Evolutionary conservation across 139 green algal genomes (phyloP), one percentile per base, ranked within the genome.

Genomic region (Asterochloris sp.): DNA sequence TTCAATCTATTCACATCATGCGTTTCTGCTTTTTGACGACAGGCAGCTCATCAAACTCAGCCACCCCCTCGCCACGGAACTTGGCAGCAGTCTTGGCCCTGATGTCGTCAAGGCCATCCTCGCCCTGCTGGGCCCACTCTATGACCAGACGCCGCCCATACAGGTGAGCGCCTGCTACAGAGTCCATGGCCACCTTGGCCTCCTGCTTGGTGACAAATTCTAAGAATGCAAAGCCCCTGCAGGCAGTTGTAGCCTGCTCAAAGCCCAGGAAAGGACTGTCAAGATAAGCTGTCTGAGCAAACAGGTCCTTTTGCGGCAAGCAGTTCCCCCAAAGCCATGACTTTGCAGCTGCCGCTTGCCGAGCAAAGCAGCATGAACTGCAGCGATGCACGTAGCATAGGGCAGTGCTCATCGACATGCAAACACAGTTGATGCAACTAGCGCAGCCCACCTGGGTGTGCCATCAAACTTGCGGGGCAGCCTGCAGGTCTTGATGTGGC

Each of bases 401-500:
- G 24, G 75, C 54, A 38, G 15, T 21, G 54, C 14, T 0, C 0
- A 2, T 23, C 11, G 28, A 27, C 73, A 63, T n/a, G 73, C 26
- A 77, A 24, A 62, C 12, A 61, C n/a, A 60, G 13, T 60, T 24
- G 19, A 0, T 13, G 11, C 27, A 61, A 27, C 29, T 24, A n/a
- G 13, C 14, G 17, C 28, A 69, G 14, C 21, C 24, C 24, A 88
- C 87, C 96, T 89, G 88, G 98, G 96, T 27, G 67, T 89, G 82
- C 97, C 97, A 85, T 99, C 97, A 86, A 98, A 98, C 90, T 99
- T 99, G 80, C 95, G 95, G 14, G 97, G 97, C 82, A 99, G 84
- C 74, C 97, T 91, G 84, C 93, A 92, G 69, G 82, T 95, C 88
- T 99, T 99, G 73, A 99, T 78, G 77, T 96, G 89, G 0, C 97